A percentile compares a stretch with the other conserved stretches of the same genome.
phyloP scores from a whole-genome alignment of 495 filamentous ascomycete species.

The Penicillium silybi region DNA sequence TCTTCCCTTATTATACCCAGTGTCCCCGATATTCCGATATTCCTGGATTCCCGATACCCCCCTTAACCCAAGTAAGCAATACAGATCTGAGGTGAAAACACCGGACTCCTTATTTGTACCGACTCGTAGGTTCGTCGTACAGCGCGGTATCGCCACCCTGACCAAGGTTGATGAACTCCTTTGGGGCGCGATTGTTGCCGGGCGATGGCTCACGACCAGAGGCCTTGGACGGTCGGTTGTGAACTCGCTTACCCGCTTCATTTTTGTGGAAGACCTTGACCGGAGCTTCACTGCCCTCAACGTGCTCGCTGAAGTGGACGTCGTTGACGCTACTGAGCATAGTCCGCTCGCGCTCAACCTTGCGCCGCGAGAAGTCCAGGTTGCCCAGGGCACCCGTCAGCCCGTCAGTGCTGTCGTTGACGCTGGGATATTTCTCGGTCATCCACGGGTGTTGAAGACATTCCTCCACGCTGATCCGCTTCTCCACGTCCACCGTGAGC shows the following conservation, averaged over 20 bases:
- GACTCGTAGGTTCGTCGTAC: slow-evolving; percentile 56
- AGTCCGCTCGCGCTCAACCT: slow-evolving; percentile 75
- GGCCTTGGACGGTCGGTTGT: slow-evolving; percentile 33
- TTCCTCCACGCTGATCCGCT: slow-evolving; percentile 81
- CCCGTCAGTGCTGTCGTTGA: slow-evolving; percentile 88
- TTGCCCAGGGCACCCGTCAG: slow-evolving; percentile 76
- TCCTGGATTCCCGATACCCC: background rate
- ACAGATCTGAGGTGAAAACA: background rate
- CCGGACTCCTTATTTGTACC: slow-evolving; percentile 23
- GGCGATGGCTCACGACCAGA: slow-evolving; percentile 54
- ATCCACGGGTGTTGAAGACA: slow-evolving; percentile 93
- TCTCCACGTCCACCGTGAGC: slow-evolving; percentile 80
- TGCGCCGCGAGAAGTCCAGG: slow-evolving; percentile 81
- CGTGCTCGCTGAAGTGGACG: slow-evolving; percentile 61
- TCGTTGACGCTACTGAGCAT: slow-evolving; percentile 79
- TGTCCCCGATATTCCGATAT: background rate
- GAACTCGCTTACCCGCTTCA: slow-evolving; percentile 42
- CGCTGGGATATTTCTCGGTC: slow-evolving; percentile 42
- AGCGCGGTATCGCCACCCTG: slow-evolving; percentile 77
- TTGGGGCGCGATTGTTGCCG: slow-evolving; percentile 57
- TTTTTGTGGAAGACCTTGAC: slow-evolving; percentile 83
- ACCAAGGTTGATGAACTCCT: slow-evolving; percentile 76
- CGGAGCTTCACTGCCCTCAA: slow-evolving; percentile 51
- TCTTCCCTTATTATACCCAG: background rate
- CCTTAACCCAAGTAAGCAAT: slow-evolving; percentile 1